Percentiles rank a stretch among this genome's conserved stretches.
Evolutionary conservation across 2,329 filamentous ascomycete genomes (phyloP).

Genomic region (Alternaria triticina): DNA sequence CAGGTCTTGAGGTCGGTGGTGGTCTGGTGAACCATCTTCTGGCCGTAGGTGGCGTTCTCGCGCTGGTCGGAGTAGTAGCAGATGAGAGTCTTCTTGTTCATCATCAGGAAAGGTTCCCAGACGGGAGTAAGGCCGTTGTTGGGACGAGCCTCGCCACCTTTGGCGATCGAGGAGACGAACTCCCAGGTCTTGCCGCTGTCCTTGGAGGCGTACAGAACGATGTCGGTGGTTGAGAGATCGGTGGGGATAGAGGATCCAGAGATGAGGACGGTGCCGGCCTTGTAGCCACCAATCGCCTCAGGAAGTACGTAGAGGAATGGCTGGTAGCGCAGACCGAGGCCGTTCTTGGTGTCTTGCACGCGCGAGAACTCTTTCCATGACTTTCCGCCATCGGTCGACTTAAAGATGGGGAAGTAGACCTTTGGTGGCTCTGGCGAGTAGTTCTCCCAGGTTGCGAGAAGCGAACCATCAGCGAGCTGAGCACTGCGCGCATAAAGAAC

Average conservation of each 20-base stretch:
- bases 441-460: slow-evolving; percentile 63
- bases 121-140: slow-evolving; percentile 72
- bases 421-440: slow-evolving; percentile 56
- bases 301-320: slow-evolving; percentile 71
- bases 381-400: slow-evolving; percentile 53
- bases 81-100: slow-evolving; percentile 65
- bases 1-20: slow-evolving; percentile 66
- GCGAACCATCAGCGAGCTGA: slow-evolving; percentile 51
- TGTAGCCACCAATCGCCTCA: slow-evolving; percentile 62
- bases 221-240: slow-evolving; percentile 67
- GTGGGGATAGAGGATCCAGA: slow-evolving; percentile 66
- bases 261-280: slow-evolving; percentile 67
- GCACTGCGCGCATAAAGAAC: slow-evolving; percentile 61
- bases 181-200: slow-evolving; percentile 69
- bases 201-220: slow-evolving; percentile 71
- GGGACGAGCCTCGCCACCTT: slow-evolving; percentile 66
- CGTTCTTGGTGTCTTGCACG: slow-evolving; percentile 70
- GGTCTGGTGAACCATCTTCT: slow-evolving; percentile 72
- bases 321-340: slow-evolving; percentile 72
- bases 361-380: slow-evolving; percentile 69
- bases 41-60: slow-evolving; percentile 65
- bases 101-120: slow-evolving; percentile 74
- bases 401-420: slow-evolving; percentile 56
- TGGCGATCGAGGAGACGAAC: slow-evolving; percentile 70
- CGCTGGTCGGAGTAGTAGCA: slow-evolving; percentile 76